Evolutionary conservation across 2,329 filamentous ascomycete species (phyloP), one percentile per base, ranked within the genome.

Genomic region (Aspergillus sp.): DNA sequence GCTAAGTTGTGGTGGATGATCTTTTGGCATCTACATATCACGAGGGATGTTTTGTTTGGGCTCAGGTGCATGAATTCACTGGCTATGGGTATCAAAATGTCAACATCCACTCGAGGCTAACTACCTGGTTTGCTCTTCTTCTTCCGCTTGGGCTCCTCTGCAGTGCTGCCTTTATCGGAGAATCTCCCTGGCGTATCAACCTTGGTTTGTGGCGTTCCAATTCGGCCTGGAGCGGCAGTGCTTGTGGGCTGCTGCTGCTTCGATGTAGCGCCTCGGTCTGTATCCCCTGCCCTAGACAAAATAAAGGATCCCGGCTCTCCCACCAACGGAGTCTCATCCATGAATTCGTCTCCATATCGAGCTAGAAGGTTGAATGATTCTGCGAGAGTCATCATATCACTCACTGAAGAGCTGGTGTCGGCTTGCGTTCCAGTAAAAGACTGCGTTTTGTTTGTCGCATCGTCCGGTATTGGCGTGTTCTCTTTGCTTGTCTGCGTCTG

Each of bases 241-340:
- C 47, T 58, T 12, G 52, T 19, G 12, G 50, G 47, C 4, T 63
- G 54, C 25, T 60, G 56, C n/a, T 62, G 61, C 33, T 71, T 71
- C 23, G 61, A 53, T 33, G 61, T 48, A 35, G 58, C 54, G 9
- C 63, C 47, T 53, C 66, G 64, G 35, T 67, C 66, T 15, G 62
- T 53, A 41, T 77, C 76, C 7, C 68, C 73, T 6, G 66, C 63
- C 52, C 75, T 77, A 6, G 79, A 78, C 62, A 87, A 79, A 54
- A 84, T 82, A 63, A 88, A 87, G 4, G 80, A 81, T 31, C 86
- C 86, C 0, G 86, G 86, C 67, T 88, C 86, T 48, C 86, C 86
- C 7, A 82, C 76, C 14, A 88, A 72, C 0, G 86, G 84, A 59
- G 82, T 86, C 64, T 87, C 85, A 68, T 88, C 86, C 76, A 84